Evolutionary conservation across 306 rosid genomes (phyloP), one percentile per base, ranked within the genome.

Genomic region (Medicago ruthenica): DNA sequence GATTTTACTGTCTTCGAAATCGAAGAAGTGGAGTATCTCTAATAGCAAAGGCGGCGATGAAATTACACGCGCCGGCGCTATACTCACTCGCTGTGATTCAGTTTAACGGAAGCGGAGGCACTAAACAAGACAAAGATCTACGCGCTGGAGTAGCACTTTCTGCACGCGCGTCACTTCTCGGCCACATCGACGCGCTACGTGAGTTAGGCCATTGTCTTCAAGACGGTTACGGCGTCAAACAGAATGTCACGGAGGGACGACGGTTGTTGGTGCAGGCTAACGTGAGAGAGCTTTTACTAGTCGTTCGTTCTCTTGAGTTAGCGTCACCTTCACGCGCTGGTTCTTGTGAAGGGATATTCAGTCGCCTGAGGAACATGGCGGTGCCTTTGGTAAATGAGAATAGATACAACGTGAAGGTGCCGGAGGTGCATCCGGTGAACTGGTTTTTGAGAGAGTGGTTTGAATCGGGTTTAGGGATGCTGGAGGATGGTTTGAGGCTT

Each of bases 71-170:
- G 81, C 85, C 83, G 73, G 90, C 98, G 39, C 71, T 95, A 13
- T 90, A 95, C 87, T 90, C 98, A 21, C 85, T 94, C 14, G 87
- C 97, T 9, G 94, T 94, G 36, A 88, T 94, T 69, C 98, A 92
- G 82, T 92, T 94, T 75, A 94, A 94, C 88, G 98, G 98, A 1
- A 94, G 98, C 70, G 98, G 98, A 1, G 91, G 90, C 0, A 65
- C 87, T 0, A 92, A 89, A 55, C 73, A 65, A 2, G 88, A 83
- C 18, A 94, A 87, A 65, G 92, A 94, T 60, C 88, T 90, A 14
- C 78, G 85, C 27, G 94, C 96, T 2, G 97, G 97, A 17, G 96
- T 90, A 10, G 87, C 97, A 7, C 64, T 95, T 3, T 95, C 96
- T 27, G 85, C 87, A 8, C 88, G 96, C 50, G 97, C 98, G 5